Conservation (phyloP, 495 filamentous ascomycete species). For the Amorphotheca resinae region DNA sequence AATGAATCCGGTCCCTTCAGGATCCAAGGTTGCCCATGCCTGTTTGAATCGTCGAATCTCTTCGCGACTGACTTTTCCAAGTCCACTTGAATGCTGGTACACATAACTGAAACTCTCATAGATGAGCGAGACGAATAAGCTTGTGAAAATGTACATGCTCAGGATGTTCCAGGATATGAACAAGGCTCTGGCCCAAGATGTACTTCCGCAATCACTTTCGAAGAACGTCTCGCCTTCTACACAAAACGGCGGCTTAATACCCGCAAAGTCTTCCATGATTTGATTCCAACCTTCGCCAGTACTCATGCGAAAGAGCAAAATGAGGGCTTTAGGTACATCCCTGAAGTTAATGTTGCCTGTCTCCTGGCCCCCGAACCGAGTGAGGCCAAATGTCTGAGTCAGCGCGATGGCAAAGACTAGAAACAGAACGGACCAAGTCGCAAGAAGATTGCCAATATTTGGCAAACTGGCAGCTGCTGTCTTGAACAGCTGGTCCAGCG, state of each 20-base stretch:
- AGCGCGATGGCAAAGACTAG: slow-evolving; percentile 91
- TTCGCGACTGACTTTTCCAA: slow-evolving; percentile 75
- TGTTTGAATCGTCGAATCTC: slow-evolving; percentile 96
- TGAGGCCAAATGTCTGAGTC: slow-evolving; percentile 94
- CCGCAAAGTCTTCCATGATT: slow-evolving; percentile 93
- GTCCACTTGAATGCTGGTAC: slow-evolving; percentile 83
- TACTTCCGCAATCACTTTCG: slow-evolving; percentile 85
- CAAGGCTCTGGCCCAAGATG: slow-evolving; percentile 69
- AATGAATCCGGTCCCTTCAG: slow-evolving; percentile 82
- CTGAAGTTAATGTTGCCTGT: slow-evolving; percentile 83
- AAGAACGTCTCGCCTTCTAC: slow-evolving; percentile 54
- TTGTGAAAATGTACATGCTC: slow-evolving; percentile 99
- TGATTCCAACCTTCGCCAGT: slow-evolving; percentile 93
- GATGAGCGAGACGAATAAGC: slow-evolving; percentile 94
- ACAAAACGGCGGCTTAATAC: slow-evolving; percentile 63
- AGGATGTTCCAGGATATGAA: slow-evolving; percentile 98
- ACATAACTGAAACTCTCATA: slow-evolving; percentile 99
- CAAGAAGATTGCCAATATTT: slow-evolving; percentile 82
- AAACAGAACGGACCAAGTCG: slow-evolving; percentile 96
- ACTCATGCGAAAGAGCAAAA: slow-evolving; percentile 85
- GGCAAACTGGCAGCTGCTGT: slow-evolving; percentile 92
- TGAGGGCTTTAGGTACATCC: slow-evolving; percentile 83
- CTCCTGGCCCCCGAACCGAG: slow-evolving; percentile 64
- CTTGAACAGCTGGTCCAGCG: slow-evolving; percentile 97
- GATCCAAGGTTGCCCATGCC: slow-evolving; percentile 92